Conservation (phyloP, 345 rosid genomes). For the Clausena lansium region DNA sequence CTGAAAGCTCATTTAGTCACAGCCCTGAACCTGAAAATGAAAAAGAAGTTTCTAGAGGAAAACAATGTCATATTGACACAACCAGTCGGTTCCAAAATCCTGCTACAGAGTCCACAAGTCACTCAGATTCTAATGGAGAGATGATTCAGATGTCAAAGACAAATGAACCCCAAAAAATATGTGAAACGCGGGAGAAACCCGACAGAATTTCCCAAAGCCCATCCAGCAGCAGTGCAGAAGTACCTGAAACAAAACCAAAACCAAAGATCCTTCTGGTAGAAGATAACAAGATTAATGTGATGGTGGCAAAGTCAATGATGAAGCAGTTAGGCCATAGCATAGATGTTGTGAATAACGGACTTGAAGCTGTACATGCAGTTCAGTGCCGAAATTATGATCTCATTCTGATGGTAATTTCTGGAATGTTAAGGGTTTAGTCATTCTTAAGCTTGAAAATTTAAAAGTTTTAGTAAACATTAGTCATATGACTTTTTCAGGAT, state of each 20-base stretch:
- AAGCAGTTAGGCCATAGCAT: slow-evolving; percentile 73
- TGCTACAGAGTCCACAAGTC: slow-evolving; percentile 21
- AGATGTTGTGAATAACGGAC: slow-evolving; percentile 77
- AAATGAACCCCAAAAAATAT: slow-evolving; percentile 31
- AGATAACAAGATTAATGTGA: slow-evolving; percentile 88
- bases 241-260: slow-evolving; percentile 27
- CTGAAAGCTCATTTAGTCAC: slow-evolving; percentile 42
- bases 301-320: slow-evolving; percentile 87
- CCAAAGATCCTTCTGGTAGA: slow-evolving; percentile 96
- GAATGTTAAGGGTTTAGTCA: neutral
- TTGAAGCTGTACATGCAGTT: slow-evolving; percentile 76
- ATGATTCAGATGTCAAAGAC: slow-evolving; percentile 25
- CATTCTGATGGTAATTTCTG: slow-evolving; percentile 64
- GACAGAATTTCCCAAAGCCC: slow-evolving; percentile 23
- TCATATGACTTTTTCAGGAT: slow-evolving; percentile 48
- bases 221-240: slow-evolving; percentile 26
- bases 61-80: slow-evolving; percentile 15
- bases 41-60: slow-evolving; percentile 23
- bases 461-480: neutral
- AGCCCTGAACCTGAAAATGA: slow-evolving; percentile 31
- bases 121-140: slow-evolving; percentile 36
- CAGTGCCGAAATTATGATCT: slow-evolving; percentile 58
- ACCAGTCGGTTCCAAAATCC: slow-evolving; percentile 14
- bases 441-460: neutral
- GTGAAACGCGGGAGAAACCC: slow-evolving; percentile 37